Evolutionary conservation across 108 stramenopile species (phyloP), one percentile per base, ranked within the genome.

Genomic region (Craspedostauros australis): DNA sequence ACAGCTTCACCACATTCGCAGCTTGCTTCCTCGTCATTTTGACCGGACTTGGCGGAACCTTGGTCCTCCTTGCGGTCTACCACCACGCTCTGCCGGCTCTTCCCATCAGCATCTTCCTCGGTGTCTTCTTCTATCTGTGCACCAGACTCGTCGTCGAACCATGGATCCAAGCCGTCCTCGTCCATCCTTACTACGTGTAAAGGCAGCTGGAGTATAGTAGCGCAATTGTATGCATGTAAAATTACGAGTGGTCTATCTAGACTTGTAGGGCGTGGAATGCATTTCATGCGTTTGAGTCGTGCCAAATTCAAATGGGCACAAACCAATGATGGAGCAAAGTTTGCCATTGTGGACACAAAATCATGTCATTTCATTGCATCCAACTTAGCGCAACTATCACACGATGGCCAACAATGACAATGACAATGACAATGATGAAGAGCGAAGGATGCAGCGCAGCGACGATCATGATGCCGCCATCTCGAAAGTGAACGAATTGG

Each of bases 51-150:
- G 94, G 89, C 2, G 85, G 88, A 0, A 98, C 97, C 18, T 63
- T 98, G 36, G 79, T 95, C 24, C 72, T 98, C 12, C 60, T 98
- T 23, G 75, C 86, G 5, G 87, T 98, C 3, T 95, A 84, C 52
- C 76, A 95, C 40, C 76, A 82, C 60, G 97, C 97, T 14, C 69
- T 98, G 32, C 97, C 97, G 6, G 94, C 94, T 0, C 57, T 95
- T 59, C 94, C 94, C 0, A 91, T 95, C 22, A 72, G 70, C 26
- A 93, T 95, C 28, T 83, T 83, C 45, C 60, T 95, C 23, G 94
- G 88, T 14, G 82, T 89, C 25, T 44, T 72, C 29, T 80, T 93
- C 31, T 95, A 85, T 51, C 48, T 95, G 21, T 21, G 82, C 23
- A 79, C 84, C 12, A 64, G 82, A 32, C 54, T 78, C 18, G 39